phyloP scores from a whole-genome alignment of 768 basidiomycete species.

The Boletellus emodensis region DNA sequence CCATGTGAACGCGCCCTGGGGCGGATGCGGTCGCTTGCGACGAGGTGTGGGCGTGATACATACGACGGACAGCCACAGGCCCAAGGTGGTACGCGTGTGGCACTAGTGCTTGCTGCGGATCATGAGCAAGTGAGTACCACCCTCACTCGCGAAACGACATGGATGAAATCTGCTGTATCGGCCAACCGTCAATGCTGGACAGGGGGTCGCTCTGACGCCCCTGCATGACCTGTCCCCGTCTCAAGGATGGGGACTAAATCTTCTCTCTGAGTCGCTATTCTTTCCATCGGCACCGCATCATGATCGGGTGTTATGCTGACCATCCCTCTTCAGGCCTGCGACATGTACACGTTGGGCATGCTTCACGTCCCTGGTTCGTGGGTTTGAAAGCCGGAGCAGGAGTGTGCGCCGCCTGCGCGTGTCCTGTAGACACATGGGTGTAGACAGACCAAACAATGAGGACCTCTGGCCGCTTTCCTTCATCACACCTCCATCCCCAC shows the following conservation, averaged over 20 bases:
- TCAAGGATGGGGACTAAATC: conserved; percentile 20
- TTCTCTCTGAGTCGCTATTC: conserved; percentile 31
- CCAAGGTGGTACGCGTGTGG: too few species aligned
- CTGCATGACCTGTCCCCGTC: conserved; percentile 23
- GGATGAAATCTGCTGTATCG: conserved; percentile 27
- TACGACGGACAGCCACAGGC: too few species aligned
- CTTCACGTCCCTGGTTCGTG: background rate
- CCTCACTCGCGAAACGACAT: background rate
- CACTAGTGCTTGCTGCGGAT: too few species aligned
- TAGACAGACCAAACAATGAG: background rate
- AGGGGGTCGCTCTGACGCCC: conserved; percentile 27
- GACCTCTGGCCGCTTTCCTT: too few species aligned
- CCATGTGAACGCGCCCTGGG: background rate
- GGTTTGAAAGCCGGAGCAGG: background rate
- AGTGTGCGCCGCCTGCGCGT: background rate
- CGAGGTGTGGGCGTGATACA: too few species aligned
- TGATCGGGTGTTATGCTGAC: conserved; percentile 13
- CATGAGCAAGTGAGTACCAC: conserved; percentile 4
- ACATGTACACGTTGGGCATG: background rate
- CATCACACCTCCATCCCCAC: background rate
- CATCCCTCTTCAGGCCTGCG: background rate
- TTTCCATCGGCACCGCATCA: background rate
- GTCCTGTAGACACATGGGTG: background rate
- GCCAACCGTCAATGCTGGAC: conserved; percentile 13
- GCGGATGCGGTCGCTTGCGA: too few species aligned